A percentile compares a stretch with the other conserved stretches of the same genome.
phyloP scores from a whole-genome alignment of 805 yeast species.

The Saccharomyces jurei region DNA sequence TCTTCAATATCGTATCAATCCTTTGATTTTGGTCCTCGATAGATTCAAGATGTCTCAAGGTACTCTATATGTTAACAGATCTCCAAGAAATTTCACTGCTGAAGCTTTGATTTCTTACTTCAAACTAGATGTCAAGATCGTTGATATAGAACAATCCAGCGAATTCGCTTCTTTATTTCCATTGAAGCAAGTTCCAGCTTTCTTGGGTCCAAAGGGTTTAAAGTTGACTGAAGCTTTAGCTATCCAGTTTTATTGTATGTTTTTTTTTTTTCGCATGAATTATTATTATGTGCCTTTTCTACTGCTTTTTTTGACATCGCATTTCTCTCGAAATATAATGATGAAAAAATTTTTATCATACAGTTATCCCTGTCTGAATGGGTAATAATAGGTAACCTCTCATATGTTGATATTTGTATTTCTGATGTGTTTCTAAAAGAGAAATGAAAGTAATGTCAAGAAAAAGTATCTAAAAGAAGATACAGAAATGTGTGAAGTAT shows the following conservation, averaged over 20 bases:
- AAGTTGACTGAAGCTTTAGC: conserved; percentile 66
- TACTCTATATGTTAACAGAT: conserved; percentile 42
- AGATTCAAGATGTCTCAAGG: conserved; percentile 54
- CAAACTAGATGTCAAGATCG: conserved; percentile 51
- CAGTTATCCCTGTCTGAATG: conserved; percentile 37
- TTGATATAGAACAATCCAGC: conserved; percentile 26
- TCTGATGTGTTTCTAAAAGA: conserved; percentile 30
- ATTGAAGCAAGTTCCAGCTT: conserved; percentile 57
- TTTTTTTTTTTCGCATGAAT: neutral
- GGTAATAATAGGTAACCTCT: conserved; percentile 24
- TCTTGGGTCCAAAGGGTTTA: conserved; percentile 65
- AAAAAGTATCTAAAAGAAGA: neutral
- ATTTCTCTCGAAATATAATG: conserved; percentile 7
- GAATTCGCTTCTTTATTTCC: conserved; percentile 48
- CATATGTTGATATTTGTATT: conserved; percentile 27
- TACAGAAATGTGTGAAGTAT: neutral
- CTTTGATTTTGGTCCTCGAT: neutral
- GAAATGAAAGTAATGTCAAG: neutral
- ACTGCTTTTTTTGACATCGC: neutral
- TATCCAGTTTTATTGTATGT: conserved; percentile 41
- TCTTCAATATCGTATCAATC: neutral
- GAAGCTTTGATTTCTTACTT: conserved; percentile 48
- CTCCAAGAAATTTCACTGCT: conserved; percentile 26
- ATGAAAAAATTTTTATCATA: conserved; percentile 19
- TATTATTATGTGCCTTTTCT: neutral